Conservation (phyloP, 2,329 filamentous ascomycete genomes). For the Cadophora malorum region DNA sequence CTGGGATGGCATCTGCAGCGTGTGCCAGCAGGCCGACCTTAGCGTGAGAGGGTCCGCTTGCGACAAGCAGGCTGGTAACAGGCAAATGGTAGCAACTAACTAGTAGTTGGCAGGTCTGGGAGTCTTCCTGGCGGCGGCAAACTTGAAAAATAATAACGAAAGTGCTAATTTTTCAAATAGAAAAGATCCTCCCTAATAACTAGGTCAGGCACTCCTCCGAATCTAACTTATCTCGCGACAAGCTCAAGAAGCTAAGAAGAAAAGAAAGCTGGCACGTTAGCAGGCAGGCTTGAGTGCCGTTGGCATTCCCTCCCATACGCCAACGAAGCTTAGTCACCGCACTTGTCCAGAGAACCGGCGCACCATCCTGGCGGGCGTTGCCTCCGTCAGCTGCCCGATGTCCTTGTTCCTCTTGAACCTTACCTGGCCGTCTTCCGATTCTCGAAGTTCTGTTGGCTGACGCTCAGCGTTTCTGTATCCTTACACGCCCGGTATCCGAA, state of each 20-base stretch:
- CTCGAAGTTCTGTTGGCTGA: background rate
- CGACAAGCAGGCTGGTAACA: background rate
- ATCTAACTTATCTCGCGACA: background rate
- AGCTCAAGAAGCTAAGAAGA: background rate
- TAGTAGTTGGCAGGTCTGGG: constrained; percentile 1
- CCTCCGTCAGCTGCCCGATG: background rate
- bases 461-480: background rate
- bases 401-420: background rate
- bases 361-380: background rate
- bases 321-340: constrained; percentile 6
- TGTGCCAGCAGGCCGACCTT: constrained; percentile 12
- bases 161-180: background rate
- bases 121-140: background rate
- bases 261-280: background rate
- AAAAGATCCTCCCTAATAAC: background rate
- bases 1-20: constrained; percentile 17
- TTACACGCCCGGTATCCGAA: background rate
- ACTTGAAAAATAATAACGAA: background rate
- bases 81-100: background rate
- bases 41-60: constrained; percentile 1
- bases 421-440: background rate
- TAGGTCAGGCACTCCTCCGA: background rate
- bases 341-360: background rate
- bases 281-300: background rate
- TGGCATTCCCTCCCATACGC: background rate